Percentiles rank a stretch among this genome's conserved stretches.
phyloP scores from a whole-genome alignment of 371 early-diverging fungal genomes.

The Mucor piriformis region DNA sequence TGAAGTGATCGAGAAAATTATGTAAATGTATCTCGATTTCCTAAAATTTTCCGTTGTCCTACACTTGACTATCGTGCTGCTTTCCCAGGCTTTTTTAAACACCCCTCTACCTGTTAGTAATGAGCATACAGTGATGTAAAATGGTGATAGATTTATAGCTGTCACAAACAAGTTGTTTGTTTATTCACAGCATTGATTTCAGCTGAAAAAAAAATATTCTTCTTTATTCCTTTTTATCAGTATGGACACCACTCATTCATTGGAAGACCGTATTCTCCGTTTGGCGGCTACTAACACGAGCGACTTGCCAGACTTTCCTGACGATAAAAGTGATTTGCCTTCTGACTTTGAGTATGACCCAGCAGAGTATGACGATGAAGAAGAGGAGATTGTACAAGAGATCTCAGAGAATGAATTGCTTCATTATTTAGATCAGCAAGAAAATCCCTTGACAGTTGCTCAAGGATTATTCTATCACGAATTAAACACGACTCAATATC shows the following conservation, averaged over 20 bases:
- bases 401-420: slow-evolving; percentile 60
- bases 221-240: not conserved
- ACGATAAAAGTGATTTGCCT: slow-evolving; percentile 60
- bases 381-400: slow-evolving; percentile 53
- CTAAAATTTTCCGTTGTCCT: no score
- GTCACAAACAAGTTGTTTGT: no score
- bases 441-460: slow-evolving; percentile 48
- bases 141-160: not conserved
- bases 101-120: no score
- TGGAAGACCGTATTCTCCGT: slow-evolving; percentile 43
- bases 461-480: slow-evolving; percentile 56
- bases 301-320: slow-evolving; percentile 60
- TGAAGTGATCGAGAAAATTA: no score
- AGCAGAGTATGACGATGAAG: slow-evolving; percentile 47
- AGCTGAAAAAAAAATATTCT: not conserved
- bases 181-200: not conserved
- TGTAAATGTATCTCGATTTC: no score
- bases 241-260: not conserved
- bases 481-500: slow-evolving; percentile 42
- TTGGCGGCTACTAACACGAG: slow-evolving; percentile 19
- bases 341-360: slow-evolving; percentile 65
- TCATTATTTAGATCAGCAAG: slow-evolving; percentile 51
- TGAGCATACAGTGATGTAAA: not conserved
- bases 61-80: no score
- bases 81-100: no score